Evolutionary conservation across 164 flowering plant species (phyloP).

Genomic region (Vitis amurensis): DNA sequence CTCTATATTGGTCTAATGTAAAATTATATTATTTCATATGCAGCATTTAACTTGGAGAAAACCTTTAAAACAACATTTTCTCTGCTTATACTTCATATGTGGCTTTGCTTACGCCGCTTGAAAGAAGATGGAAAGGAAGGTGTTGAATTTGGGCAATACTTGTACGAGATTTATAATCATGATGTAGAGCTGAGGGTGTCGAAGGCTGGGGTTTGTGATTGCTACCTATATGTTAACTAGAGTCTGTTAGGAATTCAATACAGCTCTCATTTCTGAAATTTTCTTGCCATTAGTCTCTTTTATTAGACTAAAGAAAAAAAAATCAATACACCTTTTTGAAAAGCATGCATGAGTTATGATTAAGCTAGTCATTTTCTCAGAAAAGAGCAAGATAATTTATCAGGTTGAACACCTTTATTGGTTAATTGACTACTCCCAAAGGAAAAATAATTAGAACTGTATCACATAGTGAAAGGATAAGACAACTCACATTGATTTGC

Average conservation of each 20-base stretch:
- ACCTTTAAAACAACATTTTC: constrained; percentile 88
- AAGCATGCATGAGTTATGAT: no score
- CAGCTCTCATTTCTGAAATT: not conserved
- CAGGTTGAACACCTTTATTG: no score
- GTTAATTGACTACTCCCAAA: no score
- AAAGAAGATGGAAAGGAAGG: constrained; percentile 96
- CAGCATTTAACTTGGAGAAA: constrained; percentile 94
- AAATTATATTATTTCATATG: constrained; percentile 11
- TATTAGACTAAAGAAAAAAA: not conserved
- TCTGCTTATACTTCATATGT: constrained; percentile 93
- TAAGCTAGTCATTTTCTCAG: no score
- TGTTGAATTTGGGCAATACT: constrained; percentile 84
- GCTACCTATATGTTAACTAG: constrained; percentile 6
- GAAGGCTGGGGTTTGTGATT: constrained; percentile 87
- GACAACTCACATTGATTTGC: no score
- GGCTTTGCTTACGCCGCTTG: constrained; percentile 90
- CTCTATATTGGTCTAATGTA: not conserved
- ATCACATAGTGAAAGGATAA: no score
- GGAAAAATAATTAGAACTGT: no score
- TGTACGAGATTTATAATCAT: constrained; percentile 93
- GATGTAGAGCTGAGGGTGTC: constrained; percentile 93
- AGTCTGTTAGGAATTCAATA: not conserved
- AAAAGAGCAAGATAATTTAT: no score
- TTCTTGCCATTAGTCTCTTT: not conserved
- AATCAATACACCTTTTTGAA: no score